Evolutionary conservation across 768 basidiomycete genomes (phyloP), one percentile per base, ranked within the genome.

Genomic region (Leccinum subgranulosum): DNA sequence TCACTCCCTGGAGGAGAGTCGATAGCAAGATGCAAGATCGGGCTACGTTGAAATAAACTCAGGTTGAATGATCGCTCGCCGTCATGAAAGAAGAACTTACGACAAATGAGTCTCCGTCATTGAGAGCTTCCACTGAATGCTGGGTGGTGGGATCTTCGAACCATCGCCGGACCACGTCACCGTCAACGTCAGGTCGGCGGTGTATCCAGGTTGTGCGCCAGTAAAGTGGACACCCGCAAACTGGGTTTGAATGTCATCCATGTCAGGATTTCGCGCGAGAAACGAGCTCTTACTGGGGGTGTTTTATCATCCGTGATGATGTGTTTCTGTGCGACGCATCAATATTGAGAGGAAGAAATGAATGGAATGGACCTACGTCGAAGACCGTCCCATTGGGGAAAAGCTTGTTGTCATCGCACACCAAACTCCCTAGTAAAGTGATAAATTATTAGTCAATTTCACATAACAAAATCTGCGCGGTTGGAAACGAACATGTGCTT

Each of bases 321-420:
- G 4, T 19, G 27, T 17, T 41, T 31, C 60, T 61, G 15, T 28
- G 41, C 7, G n/a, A 51, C 10, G 7, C 8, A 23, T 59, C 1
- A 51, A 19, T 28, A 1, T 43, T 21, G 23, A 14, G 21, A 7
- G 3, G 17, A 47, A 43, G 7, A 10, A 14, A 51, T 3, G 17
- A 41, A 27, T 15, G 25, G 28, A 50, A 54, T 0, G 4, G 6
- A 0, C 53, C 3, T 12, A 61, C 60, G 53, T 25, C 36, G 29
- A 61, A 61, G 53, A 58, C 59, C n/a, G 54, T 3, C 0, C 53
- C 60, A 3, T 55, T 29, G 2, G 60, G 56, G 39, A 61, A 61
- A 19, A 61, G 31, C 21, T 14, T 11, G 10, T 59, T 52, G 21
- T 61, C 45, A 3, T 52, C 39, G 28, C 60, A 59, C 0, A n/a